These are phyloP conservation scores for Lactifluus volemus DNA, from an alignment of 768 basidiomycete species.

Conservation along the genomic window DNA sequence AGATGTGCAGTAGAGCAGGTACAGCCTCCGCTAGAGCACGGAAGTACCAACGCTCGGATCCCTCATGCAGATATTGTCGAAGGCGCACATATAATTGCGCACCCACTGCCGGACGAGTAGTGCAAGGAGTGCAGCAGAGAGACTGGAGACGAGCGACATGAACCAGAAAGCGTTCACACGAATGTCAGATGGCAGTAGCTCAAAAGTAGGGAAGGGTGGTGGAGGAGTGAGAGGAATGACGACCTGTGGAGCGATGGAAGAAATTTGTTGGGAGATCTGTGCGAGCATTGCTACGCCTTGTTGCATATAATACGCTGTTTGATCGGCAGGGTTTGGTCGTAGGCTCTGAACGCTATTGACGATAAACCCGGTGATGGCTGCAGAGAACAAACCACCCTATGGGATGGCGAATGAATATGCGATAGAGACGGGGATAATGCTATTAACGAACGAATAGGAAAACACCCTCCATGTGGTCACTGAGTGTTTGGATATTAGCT, in stretches of 20 bases:
- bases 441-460: slow-evolving; percentile 30
- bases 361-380: not conserved
- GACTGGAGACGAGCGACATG: slow-evolving; percentile 28
- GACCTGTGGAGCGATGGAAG: not conserved
- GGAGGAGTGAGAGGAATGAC: not conserved
- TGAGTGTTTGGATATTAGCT: slow-evolving; percentile 30
- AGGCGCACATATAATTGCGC: slow-evolving; percentile 11
- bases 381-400: not conserved
- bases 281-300: not conserved
- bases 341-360: not conserved
- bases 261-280: slow-evolving; percentile 10
- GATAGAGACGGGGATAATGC: not conserved
- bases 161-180: slow-evolving; percentile 39
- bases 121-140: slow-evolving; percentile 32
- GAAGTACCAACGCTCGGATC: slow-evolving; percentile 36
- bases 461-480: slow-evolving; percentile 34
- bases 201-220: slow-evolving; percentile 6
- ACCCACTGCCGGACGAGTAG: no score
- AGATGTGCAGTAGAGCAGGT: slow-evolving; percentile 40
- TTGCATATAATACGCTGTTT: not conserved
- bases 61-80: slow-evolving; percentile 29
- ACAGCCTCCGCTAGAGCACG: slow-evolving; percentile 34
- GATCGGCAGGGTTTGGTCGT: not conserved
- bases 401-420: not conserved
- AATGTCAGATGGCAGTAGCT: slow-evolving; percentile 25